A percentile compares a stretch with the other conserved stretches of the same genome.
Conservation (phyloP, 345 rosid species). For the Bretschneidera sinensis region DNA sequence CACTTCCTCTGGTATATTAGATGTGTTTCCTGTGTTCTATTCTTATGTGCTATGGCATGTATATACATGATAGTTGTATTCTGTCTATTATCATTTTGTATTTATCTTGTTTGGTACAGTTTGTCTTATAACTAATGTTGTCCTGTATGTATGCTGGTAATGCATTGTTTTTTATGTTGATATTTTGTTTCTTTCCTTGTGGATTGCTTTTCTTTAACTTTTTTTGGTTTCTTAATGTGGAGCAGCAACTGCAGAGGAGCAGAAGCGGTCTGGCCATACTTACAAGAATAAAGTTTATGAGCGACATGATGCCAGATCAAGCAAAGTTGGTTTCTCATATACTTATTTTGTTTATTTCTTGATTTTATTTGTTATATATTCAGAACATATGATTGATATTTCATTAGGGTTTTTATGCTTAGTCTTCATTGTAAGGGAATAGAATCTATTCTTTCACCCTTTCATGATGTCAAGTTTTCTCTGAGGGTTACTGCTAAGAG, state of each 20-base stretch:
- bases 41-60: not conserved
- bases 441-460: no score
- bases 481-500: no score
- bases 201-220: constrained; percentile 9
- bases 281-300: constrained; percentile 64
- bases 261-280: constrained; percentile 39
- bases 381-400: not conserved
- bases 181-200: not conserved
- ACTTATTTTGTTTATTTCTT: constrained; percentile 15
- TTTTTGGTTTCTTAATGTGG: constrained; percentile 10
- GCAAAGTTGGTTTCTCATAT: constrained; percentile 57
- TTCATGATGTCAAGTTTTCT: no score
- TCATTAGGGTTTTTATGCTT: not conserved
- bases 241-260: constrained; percentile 44
- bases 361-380: constrained; percentile 1
- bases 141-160: not conserved
- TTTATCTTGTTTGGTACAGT: no score
- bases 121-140: no score
- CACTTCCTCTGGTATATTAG: not conserved
- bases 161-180: not conserved
- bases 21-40: not conserved
- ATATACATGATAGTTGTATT: not conserved
- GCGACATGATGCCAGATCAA: constrained; percentile 44
- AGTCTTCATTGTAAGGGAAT: not conserved
- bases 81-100: not conserved